Percentiles rank a stretch among this genome's conserved stretches.
These are phyloP conservation scores for Fusarium nematophilum DNA, from an alignment of 2,329 filamentous ascomycete genomes.

Conservation along the genomic window DNA sequence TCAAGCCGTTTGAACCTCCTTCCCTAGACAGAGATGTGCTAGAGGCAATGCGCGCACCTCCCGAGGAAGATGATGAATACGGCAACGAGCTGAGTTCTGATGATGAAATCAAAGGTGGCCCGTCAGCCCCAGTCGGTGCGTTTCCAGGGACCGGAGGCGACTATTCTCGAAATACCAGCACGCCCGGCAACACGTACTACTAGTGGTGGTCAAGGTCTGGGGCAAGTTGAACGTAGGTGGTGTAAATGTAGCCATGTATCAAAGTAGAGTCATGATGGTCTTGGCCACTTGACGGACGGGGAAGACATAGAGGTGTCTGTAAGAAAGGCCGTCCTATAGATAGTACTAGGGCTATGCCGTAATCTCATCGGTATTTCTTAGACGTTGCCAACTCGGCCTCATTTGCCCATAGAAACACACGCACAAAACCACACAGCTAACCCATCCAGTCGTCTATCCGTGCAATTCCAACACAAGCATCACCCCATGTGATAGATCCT, in stretches of 20 bases:
- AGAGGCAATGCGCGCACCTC: constrained; percentile 64
- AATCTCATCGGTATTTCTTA: too few relatives aligned
- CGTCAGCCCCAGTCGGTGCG: constrained; percentile 56
- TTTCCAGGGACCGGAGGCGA: constrained; percentile 61
- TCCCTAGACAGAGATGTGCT: constrained; percentile 73
- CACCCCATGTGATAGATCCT: background rate
- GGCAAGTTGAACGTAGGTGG: background rate
- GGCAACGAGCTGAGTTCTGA: constrained; percentile 53
- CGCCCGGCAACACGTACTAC: constrained; percentile 54
- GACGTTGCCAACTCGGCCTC: too few relatives aligned
- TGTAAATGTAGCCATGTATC: background rate
- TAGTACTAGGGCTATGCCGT: too few relatives aligned
- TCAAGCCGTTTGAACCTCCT: constrained; percentile 75
- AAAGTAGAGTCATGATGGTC: too few relatives aligned
- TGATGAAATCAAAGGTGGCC: constrained; percentile 48
- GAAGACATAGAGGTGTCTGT: background rate
- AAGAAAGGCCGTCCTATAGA: too few relatives aligned
- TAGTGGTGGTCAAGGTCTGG: constrained; percentile 19
- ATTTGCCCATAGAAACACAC: too few relatives aligned
- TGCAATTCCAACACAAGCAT: background rate
- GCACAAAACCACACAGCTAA: too few relatives aligned
- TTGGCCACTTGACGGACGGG: background rate
- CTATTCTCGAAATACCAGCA: constrained; percentile 47
- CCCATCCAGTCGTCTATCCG: background rate
- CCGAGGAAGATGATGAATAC: constrained; percentile 49